Conservation (phyloP, 148 eudicot species). For the Tetragonia tetragonoides region DNA sequence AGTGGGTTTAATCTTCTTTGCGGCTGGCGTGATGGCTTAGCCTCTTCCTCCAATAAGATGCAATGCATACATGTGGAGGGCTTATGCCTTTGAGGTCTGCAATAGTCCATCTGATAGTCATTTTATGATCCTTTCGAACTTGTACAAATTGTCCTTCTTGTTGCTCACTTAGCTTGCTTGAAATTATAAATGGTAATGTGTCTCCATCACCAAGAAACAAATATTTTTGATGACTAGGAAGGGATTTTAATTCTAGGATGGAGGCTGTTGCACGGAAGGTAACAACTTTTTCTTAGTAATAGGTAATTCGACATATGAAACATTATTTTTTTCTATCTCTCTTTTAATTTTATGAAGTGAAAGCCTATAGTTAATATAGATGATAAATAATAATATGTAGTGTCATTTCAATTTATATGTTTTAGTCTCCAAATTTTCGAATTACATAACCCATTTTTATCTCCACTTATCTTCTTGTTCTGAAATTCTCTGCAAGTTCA, state of each 20-base stretch:
- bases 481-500: too few species aligned
- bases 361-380: too few species aligned
- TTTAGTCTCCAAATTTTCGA: too few species aligned
- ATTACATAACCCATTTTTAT: too few species aligned
- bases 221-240: conserved; percentile 13
- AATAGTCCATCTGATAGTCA: not conserved
- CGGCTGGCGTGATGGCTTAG: not conserved
- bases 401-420: too few species aligned
- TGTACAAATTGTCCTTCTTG: not conserved
- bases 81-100: not conserved
- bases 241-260: not conserved
- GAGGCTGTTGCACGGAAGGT: not conserved
- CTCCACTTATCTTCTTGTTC: too few species aligned
- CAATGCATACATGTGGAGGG: conserved; percentile 7
- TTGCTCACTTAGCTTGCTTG: not conserved
- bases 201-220: not conserved
- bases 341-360: too few species aligned
- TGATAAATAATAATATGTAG: too few species aligned
- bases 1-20: not conserved
- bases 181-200: not conserved
- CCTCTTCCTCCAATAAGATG: conserved; percentile 1
- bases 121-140: not conserved
- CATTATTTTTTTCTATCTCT: too few species aligned
- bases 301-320: not conserved
- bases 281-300: not conserved